Percentiles rank a stretch among this genome's conserved stretches.
phyloP scores from a whole-genome alignment of 768 basidiomycete species.

The Mycena chlorophos region DNA sequence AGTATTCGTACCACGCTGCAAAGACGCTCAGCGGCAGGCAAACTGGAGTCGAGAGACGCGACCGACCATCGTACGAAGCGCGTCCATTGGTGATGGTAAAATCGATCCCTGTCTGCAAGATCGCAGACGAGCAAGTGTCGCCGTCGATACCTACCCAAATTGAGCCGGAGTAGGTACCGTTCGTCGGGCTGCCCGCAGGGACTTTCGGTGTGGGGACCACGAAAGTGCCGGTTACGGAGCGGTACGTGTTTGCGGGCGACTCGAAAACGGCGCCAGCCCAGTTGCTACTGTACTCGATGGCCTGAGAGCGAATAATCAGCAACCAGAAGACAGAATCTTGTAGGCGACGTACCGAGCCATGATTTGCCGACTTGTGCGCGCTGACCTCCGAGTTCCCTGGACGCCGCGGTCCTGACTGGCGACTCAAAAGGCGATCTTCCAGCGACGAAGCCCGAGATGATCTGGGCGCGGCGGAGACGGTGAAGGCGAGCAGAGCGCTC shows the following conservation, averaged over 20 bases:
- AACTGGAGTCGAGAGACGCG: neutral
- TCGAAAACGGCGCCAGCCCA: constrained; percentile 38
- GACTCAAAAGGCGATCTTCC: too few species aligned
- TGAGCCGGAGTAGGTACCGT: constrained; percentile 29
- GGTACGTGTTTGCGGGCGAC: constrained; percentile 31
- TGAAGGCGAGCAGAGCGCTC: too few species aligned
- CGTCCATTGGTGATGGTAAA: constrained; percentile 24
- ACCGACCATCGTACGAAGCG: constrained; percentile 8
- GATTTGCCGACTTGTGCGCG: too few species aligned
- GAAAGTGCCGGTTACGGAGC: constrained; percentile 28
- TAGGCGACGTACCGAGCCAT: too few species aligned
- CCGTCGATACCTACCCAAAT: constrained; percentile 42
- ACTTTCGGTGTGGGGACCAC: constrained; percentile 32
- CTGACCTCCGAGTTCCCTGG: too few species aligned
- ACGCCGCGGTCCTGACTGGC: too few species aligned
- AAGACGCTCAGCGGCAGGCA: neutral
- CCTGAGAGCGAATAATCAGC: constrained; percentile 20
- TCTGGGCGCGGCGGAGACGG: too few species aligned
- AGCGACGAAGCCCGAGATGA: too few species aligned
- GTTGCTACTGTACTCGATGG: constrained; percentile 32
- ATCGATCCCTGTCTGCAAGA: constrained; percentile 39
- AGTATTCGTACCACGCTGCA: constrained; percentile 4
- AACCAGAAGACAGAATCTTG: too few species aligned
- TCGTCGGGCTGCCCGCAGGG: constrained; percentile 2
- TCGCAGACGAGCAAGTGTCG: constrained; percentile 35